Evolutionary conservation across 2,329 filamentous ascomycete species (phyloP), one percentile per base, ranked within the genome.

Genomic region (Cylindrodendrum hubeiense): DNA sequence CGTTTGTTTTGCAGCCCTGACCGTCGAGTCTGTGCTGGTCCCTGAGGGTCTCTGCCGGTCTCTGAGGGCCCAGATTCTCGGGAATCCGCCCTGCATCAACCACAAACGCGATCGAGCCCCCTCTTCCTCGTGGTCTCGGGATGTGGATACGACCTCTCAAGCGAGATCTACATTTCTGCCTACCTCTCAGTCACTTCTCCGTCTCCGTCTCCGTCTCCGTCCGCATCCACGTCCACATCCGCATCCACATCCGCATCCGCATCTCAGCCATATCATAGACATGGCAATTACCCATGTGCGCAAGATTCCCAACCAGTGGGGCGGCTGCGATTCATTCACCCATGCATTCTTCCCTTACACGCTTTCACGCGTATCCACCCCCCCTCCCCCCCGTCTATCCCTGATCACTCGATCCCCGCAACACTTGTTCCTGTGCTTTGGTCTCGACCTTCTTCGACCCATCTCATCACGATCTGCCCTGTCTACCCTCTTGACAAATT

Each of bases 11-110:
- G 19, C 43, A 46, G 44, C 54, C 44, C 53, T 26, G 54, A 43
- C 55, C 44, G 13, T 30, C 46, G 5, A 28, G 24, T 39, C 33
- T 17, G 34, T 55, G 37, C 37, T 39, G 37, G n/a, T 39, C 37
- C 37, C 37, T 44, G 53, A 56, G 26, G 53, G 53, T 54, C 22
- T 49, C 28, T 26, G 50, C 44, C 30, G 54, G 60, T 59, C 61
- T 54, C 43, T 50, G 33, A 55, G 30, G 55, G 61, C 55, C 61
- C 61, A 64, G 61, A 64, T 64, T 51, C 61, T 60, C 61, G 61
- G 47, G 61, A 64, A 37, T 46, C 37, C 46, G 50, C 61, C 60
- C 50, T 59, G 50, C 61, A 64, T 64, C 61, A 43, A 34, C 21
- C 30, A 43, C 54, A 53, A 33, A 53, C 54, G 52, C 39, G 34